phyloP scores from a whole-genome alignment of 2,329 filamentous ascomycete species.

The Ascochyta lentis region DNA sequence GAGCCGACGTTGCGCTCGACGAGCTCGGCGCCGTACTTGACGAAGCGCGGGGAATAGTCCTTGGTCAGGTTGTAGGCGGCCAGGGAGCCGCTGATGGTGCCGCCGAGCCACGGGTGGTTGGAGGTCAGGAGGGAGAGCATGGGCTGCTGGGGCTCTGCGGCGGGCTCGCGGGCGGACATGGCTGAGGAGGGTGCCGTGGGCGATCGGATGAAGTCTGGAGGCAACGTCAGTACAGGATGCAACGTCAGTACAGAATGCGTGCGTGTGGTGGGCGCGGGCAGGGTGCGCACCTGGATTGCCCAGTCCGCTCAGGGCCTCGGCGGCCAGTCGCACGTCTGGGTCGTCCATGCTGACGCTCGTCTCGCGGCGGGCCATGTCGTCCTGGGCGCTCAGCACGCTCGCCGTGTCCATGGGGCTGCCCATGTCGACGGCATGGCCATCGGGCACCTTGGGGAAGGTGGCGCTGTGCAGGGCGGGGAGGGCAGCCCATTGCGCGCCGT shows the following conservation, averaged over 20 bases:
- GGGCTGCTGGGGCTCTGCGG: constrained; percentile 71
- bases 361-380: constrained; percentile 43
- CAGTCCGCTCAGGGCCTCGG: constrained; percentile 58
- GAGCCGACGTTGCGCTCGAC: constrained; percentile 84
- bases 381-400: constrained; percentile 52
- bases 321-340: constrained; percentile 56
- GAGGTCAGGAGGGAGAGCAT: constrained; percentile 86
- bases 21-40: constrained; percentile 85
- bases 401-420: constrained; percentile 54
- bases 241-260: constrained; percentile 12
- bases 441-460: constrained; percentile 43
- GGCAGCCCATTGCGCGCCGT: constrained; percentile 35
- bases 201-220: constrained; percentile 53
- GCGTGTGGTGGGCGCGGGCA: background rate
- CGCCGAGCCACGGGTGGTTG: constrained; percentile 84
- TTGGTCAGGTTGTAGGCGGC: constrained; percentile 88
- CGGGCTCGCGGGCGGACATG: constrained; percentile 42
- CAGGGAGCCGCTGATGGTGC: constrained; percentile 82
- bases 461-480: constrained; percentile 35
- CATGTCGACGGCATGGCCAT: constrained; percentile 41
- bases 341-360: constrained; percentile 56
- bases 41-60: constrained; percentile 87
- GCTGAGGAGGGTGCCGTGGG: constrained; percentile 44
- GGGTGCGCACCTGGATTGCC: constrained; percentile 55
- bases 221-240: too few species aligned